A percentile compares a stretch with the other conserved stretches of the same genome.
These are phyloP conservation scores for Barnettozyma sucrosica DNA, from an alignment of 805 yeast species.

Conservation along the genomic window DNA sequence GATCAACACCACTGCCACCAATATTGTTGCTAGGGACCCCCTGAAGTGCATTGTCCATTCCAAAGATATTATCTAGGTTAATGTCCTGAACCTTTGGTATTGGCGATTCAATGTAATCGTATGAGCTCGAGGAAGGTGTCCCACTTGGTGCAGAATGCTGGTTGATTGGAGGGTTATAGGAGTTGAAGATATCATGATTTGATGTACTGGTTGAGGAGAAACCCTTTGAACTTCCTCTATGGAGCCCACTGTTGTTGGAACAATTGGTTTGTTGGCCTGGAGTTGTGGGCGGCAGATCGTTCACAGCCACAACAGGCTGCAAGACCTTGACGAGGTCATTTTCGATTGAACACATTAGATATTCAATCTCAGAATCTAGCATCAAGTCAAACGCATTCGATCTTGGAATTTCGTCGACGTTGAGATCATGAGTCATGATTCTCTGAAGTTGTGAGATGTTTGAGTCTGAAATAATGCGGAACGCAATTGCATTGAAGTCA, in stretches of 20 bases:
- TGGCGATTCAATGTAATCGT: neutral
- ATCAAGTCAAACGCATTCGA: slow-evolving; percentile 12
- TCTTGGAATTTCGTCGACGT: slow-evolving; percentile 17
- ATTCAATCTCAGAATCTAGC: slow-evolving; percentile 14
- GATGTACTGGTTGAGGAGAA: neutral
- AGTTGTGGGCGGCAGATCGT: neutral
- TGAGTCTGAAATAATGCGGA: slow-evolving; percentile 1
- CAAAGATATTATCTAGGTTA: slow-evolving; percentile 10
- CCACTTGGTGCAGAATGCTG: neutral
- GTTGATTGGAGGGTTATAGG: neutral
- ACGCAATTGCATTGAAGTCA: slow-evolving; percentile 15
- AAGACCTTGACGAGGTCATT: slow-evolving; percentile 14
- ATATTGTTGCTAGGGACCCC: neutral
- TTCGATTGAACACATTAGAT: slow-evolving; percentile 7
- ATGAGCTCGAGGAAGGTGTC: slow-evolving; percentile 1
- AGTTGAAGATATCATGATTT: neutral
- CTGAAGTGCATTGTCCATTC: neutral
- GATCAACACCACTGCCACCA: neutral
- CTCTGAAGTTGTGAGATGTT: neutral
- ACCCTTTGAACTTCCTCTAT: neutral
- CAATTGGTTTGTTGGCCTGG: neutral
- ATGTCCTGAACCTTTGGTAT: neutral
- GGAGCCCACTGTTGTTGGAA: neutral
- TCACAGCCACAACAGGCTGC: slow-evolving; percentile 11
- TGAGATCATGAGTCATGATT: slow-evolving; percentile 11